Evolutionary conservation across 805 yeast species (phyloP).

Genomic region (Yamadazyma endophytica): DNA sequence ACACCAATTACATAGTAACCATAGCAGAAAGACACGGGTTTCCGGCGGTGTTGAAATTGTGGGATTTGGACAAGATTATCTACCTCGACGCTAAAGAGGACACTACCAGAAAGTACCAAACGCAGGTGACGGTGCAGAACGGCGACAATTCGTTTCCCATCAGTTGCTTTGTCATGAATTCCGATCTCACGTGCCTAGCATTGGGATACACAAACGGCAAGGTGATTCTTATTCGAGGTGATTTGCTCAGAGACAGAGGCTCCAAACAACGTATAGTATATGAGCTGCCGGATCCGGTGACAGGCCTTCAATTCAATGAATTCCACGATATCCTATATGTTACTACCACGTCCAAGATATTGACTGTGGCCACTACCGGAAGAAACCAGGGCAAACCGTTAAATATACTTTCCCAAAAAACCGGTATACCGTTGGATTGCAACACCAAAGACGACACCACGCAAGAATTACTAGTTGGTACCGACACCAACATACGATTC

Average conservation of each 20-base stretch:
- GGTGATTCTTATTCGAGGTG: conserved; percentile 81
- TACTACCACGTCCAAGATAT: conserved; percentile 67
- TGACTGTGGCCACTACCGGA: conserved; percentile 74
- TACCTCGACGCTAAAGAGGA: conserved; percentile 15
- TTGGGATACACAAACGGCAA: conserved; percentile 83
- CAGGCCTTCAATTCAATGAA: conserved; percentile 63
- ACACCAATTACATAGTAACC: conserved; percentile 56
- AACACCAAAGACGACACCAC: conserved; percentile 36
- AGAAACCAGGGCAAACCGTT: conserved; percentile 66
- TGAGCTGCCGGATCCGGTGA: conserved; percentile 74
- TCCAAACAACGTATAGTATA: conserved; percentile 79
- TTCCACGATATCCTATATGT: conserved; percentile 55
- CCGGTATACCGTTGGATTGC: conserved; percentile 51
- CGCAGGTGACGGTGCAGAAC: conserved; percentile 60
- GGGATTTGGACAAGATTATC: conserved; percentile 60
- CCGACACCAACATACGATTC: conserved; percentile 58
- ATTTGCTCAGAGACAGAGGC: conserved; percentile 82
- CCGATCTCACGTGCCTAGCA: conserved; percentile 60
- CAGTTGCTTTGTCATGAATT: conserved; percentile 55
- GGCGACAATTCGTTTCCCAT: conserved; percentile 78
- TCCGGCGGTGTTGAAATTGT: conserved; percentile 65
- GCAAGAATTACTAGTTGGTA: conserved; percentile 59
- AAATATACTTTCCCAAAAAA: conserved; percentile 39
- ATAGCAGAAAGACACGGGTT: conserved; percentile 72
- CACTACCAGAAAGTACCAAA: conserved; percentile 43